Percentiles rank a stretch among this genome's conserved stretches.
Conservation (phyloP, 2,329 filamentous ascomycete species). For the Exophiala spinifera region DNA sequence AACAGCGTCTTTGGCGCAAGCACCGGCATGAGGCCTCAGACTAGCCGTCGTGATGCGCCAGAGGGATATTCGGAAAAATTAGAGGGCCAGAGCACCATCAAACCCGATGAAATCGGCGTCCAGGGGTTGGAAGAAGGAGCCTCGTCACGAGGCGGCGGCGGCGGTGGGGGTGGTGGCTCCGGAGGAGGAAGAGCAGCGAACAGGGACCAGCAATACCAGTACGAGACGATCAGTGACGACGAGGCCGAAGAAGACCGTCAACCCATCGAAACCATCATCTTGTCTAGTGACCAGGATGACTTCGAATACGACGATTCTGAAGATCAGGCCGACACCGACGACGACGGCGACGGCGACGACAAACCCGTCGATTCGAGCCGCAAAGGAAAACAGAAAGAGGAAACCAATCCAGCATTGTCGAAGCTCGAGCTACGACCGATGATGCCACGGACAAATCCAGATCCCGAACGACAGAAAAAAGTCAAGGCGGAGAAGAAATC, state of each 20-base stretch:
- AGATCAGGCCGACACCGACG: constrained; percentile 33
- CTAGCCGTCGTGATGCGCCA: constrained; percentile 19
- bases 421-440: no score
- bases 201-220: no score
- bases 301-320: constrained; percentile 40
- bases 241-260: constrained; percentile 46
- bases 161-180: constrained; percentile 31
- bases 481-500: constrained; percentile 6
- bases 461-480: constrained; percentile 35
- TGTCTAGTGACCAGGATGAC: constrained; percentile 49
- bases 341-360: no score
- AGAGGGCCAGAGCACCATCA: constrained; percentile 5
- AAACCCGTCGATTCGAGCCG: no score
- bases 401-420: no score
- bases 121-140: constrained; percentile 24
- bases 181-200: constrained; percentile 8
- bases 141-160: constrained; percentile 22
- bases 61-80: constrained; percentile 32
- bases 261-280: constrained; percentile 55
- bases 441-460: no score
- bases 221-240: constrained; percentile 43
- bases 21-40: constrained; percentile 6
- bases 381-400: no score
- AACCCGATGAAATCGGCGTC: not conserved
- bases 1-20: constrained; percentile 27